These are phyloP conservation scores for Botryosphaeria dothidea DNA, from an alignment of 2,329 filamentous ascomycete species.

Conservation along the genomic window DNA sequence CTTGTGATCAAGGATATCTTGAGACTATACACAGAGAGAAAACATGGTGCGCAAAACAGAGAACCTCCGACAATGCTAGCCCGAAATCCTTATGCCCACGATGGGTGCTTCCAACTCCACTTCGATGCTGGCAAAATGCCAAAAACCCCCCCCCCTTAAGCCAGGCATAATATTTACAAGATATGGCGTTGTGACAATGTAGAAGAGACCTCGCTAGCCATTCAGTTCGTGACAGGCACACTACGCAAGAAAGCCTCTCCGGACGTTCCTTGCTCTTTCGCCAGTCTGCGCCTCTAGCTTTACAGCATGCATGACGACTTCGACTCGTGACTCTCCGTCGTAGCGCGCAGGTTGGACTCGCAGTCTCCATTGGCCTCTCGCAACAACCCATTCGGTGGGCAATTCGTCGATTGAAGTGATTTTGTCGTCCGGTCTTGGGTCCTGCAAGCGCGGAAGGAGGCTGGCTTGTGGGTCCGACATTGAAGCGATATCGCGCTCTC, in stretches of 20 bases:
- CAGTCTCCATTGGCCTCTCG: slow-evolving; percentile 42
- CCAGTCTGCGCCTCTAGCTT: slow-evolving; percentile 72
- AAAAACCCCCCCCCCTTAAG: background rate
- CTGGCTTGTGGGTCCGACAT: slow-evolving; percentile 27
- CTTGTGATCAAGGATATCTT: background rate
- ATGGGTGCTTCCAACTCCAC: background rate
- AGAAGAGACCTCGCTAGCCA: background rate
- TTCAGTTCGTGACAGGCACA: no score
- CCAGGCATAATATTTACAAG: background rate
- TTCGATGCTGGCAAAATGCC: background rate
- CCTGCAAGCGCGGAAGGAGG: background rate
- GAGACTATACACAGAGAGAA: background rate
- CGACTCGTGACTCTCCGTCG: slow-evolving; percentile 55
- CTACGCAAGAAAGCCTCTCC: slow-evolving; percentile 61
- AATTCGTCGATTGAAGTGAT: slow-evolving; percentile 23
- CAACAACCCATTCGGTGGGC: slow-evolving; percentile 35
- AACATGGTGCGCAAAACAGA: background rate
- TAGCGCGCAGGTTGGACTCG: slow-evolving; percentile 57
- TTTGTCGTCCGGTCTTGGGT: slow-evolving; percentile 17
- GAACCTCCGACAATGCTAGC: background rate
- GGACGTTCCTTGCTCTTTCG: slow-evolving; percentile 66
- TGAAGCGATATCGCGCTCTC: slow-evolving; percentile 37
- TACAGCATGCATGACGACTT: slow-evolving; percentile 74
- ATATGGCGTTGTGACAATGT: background rate
- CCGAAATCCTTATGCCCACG: background rate